Conservation (phyloP, 345 rosid genomes). For the Iberis pinnata region DNA sequence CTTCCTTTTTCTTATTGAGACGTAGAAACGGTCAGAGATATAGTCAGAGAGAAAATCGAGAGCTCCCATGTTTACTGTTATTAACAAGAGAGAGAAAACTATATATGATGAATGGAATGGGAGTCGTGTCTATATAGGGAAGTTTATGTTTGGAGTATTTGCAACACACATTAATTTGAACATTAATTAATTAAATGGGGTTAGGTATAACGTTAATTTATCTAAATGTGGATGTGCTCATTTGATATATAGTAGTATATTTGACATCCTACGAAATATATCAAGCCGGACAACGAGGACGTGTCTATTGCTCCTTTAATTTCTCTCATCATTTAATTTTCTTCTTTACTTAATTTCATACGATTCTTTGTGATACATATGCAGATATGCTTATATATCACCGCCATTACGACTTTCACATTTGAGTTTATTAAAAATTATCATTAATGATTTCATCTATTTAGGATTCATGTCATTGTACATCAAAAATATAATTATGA, state of each 20-base stretch:
- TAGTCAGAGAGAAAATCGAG: conserved; percentile 31
- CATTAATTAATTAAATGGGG: not conserved
- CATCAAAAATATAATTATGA: too few species aligned
- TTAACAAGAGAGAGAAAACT: not conserved
- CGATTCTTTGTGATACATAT: not conserved
- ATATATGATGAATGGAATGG: not conserved
- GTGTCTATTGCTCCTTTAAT: conserved; percentile 6
- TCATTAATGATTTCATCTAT: too few species aligned
- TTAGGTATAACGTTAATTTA: conserved; percentile 14
- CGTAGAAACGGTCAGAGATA: conserved; percentile 28
- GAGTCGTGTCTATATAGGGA: conserved; percentile 17
- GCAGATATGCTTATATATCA: too few species aligned
- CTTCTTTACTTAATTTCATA: not conserved
- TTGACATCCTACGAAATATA: not conserved
- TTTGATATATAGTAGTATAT: not conserved
- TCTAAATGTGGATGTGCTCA: conserved; percentile 3
- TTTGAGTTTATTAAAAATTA: too few species aligned
- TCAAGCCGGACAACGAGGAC: conserved; percentile 13
- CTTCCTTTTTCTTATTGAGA: conserved; percentile 28
- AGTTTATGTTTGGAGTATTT: conserved; percentile 13
- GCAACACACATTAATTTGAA: not conserved
- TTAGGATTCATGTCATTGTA: too few species aligned
- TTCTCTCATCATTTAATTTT: conserved; percentile 11
- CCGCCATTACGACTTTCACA: too few species aligned
- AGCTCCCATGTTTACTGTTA: conserved; percentile 34